Conservation (phyloP, 148 eudicot species). For the Suaeda aralocaspica region DNA sequence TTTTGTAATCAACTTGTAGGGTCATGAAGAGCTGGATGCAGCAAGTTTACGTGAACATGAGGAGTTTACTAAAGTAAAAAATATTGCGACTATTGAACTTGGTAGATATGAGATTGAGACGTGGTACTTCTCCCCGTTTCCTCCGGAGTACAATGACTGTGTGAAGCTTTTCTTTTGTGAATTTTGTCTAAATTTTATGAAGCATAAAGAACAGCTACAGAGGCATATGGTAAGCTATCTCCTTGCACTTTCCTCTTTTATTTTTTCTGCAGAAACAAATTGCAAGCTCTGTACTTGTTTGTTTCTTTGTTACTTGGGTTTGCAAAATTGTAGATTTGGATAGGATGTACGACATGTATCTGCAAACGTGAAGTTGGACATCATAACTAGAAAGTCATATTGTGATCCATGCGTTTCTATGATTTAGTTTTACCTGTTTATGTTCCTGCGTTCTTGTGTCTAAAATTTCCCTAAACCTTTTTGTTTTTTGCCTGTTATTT, state of each 20-base stretch:
- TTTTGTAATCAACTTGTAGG: slow-evolving; percentile 36
- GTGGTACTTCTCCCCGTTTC: slow-evolving; percentile 99
- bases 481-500: slow-evolving; percentile 10
- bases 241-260: neutral
- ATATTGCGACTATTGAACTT: slow-evolving; percentile 90
- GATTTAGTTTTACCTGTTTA: neutral
- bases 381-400: neutral
- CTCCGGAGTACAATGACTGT: slow-evolving; percentile 94
- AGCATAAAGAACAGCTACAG: slow-evolving; percentile 86
- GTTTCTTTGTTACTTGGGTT: neutral
- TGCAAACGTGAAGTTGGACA: neutral
- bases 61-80: slow-evolving; percentile 96
- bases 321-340: neutral
- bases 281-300: neutral
- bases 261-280: neutral
- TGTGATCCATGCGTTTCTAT: neutral
- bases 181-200: slow-evolving; percentile 97
- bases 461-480: neutral
- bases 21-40: slow-evolving; percentile 98
- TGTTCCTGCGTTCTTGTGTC: neutral
- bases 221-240: slow-evolving; percentile 84
- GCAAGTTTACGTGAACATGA: slow-evolving; percentile 99
- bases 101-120: slow-evolving; percentile 99
- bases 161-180: slow-evolving; percentile 94
- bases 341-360: neutral